Evolutionary conservation across 768 basidiomycete genomes (phyloP).

Genomic region (Dioszegia hungarica): DNA sequence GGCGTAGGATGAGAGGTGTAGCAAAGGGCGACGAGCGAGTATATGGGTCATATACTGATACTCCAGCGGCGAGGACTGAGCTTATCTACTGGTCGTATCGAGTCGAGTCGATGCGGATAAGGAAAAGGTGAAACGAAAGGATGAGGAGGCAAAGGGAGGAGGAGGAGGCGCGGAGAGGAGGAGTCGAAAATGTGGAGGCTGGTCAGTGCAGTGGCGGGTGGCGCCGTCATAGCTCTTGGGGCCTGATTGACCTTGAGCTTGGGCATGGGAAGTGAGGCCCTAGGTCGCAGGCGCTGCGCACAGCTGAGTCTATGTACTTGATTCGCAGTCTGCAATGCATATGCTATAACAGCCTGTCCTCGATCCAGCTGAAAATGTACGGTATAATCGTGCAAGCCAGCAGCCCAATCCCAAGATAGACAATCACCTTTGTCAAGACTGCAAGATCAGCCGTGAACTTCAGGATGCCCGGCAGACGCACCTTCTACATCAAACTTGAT

Average conservation of each 20-base stretch:
- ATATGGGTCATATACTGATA: not conserved
- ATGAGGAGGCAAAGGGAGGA: no score
- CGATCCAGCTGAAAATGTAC: slow-evolving; percentile 22
- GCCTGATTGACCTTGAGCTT: no score
- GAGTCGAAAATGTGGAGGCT: slow-evolving; percentile 8
- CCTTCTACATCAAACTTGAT: slow-evolving; percentile 44
- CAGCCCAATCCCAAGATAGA: slow-evolving; percentile 79
- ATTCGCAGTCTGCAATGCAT: no score
- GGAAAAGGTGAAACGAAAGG: not conserved
- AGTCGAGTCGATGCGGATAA: not conserved
- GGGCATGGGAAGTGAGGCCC: no score
- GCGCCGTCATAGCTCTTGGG: not conserved
- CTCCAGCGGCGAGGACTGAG: not conserved
- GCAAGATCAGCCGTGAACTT: slow-evolving; percentile 1
- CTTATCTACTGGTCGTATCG: not conserved
- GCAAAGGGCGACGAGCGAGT: not conserved
- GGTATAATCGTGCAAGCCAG: slow-evolving; percentile 63
- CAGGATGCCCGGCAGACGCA: slow-evolving; percentile 1
- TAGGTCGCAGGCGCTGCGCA: no score
- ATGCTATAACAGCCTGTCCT: slow-evolving; percentile 5
- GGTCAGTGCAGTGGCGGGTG: slow-evolving; percentile 3
- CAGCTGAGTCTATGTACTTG: no score
- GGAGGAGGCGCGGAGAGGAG: not conserved
- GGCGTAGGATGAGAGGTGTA: not conserved
- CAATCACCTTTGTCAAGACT: slow-evolving; percentile 86